Conservation (phyloP, 305 asterid genomes). For the Striga hermonthica region DNA sequence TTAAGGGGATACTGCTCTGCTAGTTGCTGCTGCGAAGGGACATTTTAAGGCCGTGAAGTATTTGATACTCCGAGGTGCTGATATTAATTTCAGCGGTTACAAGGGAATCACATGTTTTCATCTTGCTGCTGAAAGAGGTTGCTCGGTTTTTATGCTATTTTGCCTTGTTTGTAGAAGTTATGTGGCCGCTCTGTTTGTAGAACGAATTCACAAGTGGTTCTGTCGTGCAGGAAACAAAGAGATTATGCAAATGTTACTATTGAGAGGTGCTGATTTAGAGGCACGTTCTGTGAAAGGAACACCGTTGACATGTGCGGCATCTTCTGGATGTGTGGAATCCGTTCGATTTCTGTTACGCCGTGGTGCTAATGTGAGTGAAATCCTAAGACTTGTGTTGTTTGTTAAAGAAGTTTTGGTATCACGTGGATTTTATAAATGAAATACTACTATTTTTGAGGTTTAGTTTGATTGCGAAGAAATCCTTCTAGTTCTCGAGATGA, state of each 20-base stretch:
- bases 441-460: not conserved
- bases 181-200: not conserved
- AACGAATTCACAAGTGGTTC: not conserved
- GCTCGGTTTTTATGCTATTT: not conserved
- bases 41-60: slow-evolving; percentile 22
- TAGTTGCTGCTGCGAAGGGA: slow-evolving; percentile 14
- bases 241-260: slow-evolving; percentile 31
- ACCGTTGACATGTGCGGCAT: slow-evolving; percentile 36
- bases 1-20: slow-evolving; percentile 30
- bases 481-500: too few species aligned
- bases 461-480: too few species aligned
- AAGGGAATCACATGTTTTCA: slow-evolving; percentile 29
- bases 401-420: not conserved
- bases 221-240: slow-evolving; percentile 30
- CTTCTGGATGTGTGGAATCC: slow-evolving; percentile 29
- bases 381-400: not conserved
- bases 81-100: not conserved
- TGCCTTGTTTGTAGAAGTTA: not conserved
- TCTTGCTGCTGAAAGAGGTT: slow-evolving; percentile 28
- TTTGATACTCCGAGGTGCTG: slow-evolving; percentile 31
- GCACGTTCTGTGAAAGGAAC: slow-evolving; percentile 34
- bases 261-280: slow-evolving; percentile 34
- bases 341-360: slow-evolving; percentile 30
- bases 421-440: not conserved
- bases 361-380: slow-evolving; percentile 35